These are phyloP conservation scores for Lolium rigidum DNA, from an alignment of 176 grass and related monocot species.

Conservation along the genomic window DNA sequence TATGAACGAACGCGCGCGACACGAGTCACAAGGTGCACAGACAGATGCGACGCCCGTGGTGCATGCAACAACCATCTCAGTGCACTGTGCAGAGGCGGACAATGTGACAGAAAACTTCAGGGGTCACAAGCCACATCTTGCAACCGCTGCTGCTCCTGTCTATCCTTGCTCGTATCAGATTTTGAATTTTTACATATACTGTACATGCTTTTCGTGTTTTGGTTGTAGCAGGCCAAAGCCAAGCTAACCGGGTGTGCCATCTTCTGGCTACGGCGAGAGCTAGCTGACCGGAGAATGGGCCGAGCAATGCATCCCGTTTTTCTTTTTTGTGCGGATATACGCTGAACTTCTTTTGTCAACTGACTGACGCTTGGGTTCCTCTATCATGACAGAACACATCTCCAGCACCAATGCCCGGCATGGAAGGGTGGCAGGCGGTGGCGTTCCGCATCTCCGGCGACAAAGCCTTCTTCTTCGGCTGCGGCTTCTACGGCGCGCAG, in stretches of 20 bases:
- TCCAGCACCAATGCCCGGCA: slow-evolving; percentile 83
- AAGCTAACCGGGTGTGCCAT: not conserved
- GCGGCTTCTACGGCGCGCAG: slow-evolving; percentile 98
- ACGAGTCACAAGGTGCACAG: slow-evolving; percentile 32
- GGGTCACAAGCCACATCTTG: slow-evolving; percentile 31
- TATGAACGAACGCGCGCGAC: not conserved
- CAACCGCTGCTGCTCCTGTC: not conserved
- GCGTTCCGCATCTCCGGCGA: slow-evolving; percentile 96
- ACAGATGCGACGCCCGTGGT: not conserved
- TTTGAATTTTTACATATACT: slow-evolving; percentile 34
- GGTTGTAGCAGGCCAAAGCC: slow-evolving; percentile 22
- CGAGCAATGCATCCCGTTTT: not conserved
- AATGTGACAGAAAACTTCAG: slow-evolving; percentile 38
- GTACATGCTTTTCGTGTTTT: not conserved
- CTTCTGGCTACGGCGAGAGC: slow-evolving; percentile 18
- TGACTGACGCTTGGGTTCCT: slow-evolving; percentile 24
- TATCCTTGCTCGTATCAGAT: not conserved
- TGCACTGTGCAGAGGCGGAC: slow-evolving; percentile 35
- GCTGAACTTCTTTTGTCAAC: not conserved
- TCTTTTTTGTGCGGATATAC: not conserved
- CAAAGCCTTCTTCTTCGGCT: slow-evolving; percentile 93
- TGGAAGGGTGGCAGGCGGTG: slow-evolving; percentile 90
- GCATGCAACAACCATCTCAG: not conserved
- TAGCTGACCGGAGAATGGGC: not conserved
- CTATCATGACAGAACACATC: slow-evolving; percentile 75